Evolutionary conservation across 2,329 filamentous ascomycete genomes (phyloP).

Genomic region (Arthrobotrys pseudoclavata): DNA sequence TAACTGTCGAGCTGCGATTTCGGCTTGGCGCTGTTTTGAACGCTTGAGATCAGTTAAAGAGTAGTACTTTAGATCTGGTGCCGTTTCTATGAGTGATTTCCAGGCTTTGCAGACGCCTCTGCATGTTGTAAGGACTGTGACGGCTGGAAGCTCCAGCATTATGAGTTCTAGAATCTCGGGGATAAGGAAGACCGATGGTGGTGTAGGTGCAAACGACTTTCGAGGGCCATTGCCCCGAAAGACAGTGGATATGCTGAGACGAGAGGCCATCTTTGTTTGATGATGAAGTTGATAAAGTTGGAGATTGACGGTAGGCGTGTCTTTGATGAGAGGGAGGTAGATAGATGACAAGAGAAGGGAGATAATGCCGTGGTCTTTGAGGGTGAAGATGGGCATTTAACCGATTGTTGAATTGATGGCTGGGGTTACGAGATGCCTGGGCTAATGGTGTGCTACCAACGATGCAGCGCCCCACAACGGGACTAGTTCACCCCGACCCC

Average conservation of each 20-base stretch:
- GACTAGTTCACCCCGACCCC: slow-evolving; percentile 7
- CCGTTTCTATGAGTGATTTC: slow-evolving; percentile 29
- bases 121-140: slow-evolving; percentile 33
- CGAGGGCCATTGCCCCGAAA: slow-evolving; percentile 27
- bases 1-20: not conserved
- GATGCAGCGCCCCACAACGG: slow-evolving; percentile 14
- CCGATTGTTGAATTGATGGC: slow-evolving; percentile 12
- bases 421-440: slow-evolving; percentile 11
- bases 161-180: slow-evolving; percentile 36
- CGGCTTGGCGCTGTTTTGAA: not conserved
- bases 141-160: slow-evolving; percentile 39
- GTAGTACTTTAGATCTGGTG: slow-evolving; percentile 20
- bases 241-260: slow-evolving; percentile 16
- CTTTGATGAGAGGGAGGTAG: not conserved
- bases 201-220: slow-evolving; percentile 7
- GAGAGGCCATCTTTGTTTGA: slow-evolving; percentile 8
- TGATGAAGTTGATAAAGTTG: not conserved
- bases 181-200: slow-evolving; percentile 25
- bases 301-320: not conserved
- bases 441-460: slow-evolving; percentile 12
- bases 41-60: slow-evolving; percentile 18
- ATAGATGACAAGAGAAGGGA: not conserved
- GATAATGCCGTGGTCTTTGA: slow-evolving; percentile 15
- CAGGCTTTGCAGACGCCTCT: slow-evolving; percentile 30
- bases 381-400: slow-evolving; percentile 1